Percentiles rank a stretch among this genome's conserved stretches.
phyloP scores from a whole-genome alignment of 192 early-diverging fungal species.

The Coemansia sp. region DNA sequence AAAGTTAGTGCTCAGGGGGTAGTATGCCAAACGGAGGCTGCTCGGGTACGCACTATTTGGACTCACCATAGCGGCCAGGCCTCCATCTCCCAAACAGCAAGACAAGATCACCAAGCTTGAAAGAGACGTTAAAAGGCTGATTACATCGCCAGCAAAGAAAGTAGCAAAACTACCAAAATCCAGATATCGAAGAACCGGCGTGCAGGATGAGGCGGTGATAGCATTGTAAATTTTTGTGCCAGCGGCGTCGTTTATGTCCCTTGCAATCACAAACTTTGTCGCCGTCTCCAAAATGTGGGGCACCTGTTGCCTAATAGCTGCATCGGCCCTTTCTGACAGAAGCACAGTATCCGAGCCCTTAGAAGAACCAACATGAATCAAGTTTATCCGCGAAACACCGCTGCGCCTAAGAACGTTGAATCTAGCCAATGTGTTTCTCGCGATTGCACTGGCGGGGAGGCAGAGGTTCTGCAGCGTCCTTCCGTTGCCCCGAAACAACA shows the following conservation, averaged over 20 bases:
- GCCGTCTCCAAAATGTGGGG: not conserved
- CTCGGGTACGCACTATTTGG: too few relatives aligned
- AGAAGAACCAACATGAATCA: not conserved
- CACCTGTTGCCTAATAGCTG: not conserved
- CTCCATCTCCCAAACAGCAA: too few relatives aligned
- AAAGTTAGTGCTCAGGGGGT: not conserved
- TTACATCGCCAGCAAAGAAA: too few relatives aligned
- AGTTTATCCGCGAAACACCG: not conserved
- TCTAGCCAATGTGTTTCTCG: not conserved
- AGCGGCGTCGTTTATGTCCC: too few relatives aligned
- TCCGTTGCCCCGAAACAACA: not conserved
- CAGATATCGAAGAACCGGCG: not conserved
- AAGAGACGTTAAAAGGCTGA: too few relatives aligned
- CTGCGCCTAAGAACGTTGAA: not conserved
- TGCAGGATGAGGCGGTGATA: not conserved
- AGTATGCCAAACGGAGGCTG: not conserved
- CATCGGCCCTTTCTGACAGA: not conserved
- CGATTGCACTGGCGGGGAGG: not conserved
- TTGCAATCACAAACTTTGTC: too few relatives aligned
- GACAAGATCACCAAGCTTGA: too few relatives aligned
- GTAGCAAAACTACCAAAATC: not conserved
- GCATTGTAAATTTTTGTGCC: not conserved
- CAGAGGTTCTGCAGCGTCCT: not conserved
- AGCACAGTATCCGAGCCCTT: not conserved
- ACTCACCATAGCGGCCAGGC: too few relatives aligned